Conservation (phyloP, 2,329 filamentous ascomycete species). For the Neurospora sp. region DNA sequence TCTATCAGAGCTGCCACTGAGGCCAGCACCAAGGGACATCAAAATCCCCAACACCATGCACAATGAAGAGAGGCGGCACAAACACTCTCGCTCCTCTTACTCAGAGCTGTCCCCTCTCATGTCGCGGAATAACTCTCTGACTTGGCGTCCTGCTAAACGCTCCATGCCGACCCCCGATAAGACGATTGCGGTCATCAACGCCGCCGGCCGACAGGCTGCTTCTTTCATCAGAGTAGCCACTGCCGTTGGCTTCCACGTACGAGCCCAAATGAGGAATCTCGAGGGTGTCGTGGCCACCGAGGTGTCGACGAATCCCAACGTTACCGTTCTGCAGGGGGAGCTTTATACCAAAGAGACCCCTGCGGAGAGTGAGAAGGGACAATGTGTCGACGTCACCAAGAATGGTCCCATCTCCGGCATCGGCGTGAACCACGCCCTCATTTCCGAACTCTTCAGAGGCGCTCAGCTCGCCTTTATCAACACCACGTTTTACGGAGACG, state of each 20-base stretch:
- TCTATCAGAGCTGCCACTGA: constrained; percentile 24
- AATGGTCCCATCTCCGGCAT: constrained; percentile 53
- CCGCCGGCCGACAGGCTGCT: constrained; percentile 88
- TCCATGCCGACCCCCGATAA: constrained; percentile 54
- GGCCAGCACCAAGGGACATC: constrained; percentile 24
- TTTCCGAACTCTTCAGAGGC: constrained; percentile 70
- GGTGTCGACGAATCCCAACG: constrained; percentile 69
- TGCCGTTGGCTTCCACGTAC: constrained; percentile 86
- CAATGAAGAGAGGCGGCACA: constrained; percentile 35
- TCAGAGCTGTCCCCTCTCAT: constrained; percentile 48
- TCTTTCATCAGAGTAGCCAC: constrained; percentile 90
- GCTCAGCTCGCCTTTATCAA: constrained; percentile 93
- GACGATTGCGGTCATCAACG: constrained; percentile 91
- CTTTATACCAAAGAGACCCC: constrained; percentile 47
- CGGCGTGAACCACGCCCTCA: constrained; percentile 61
- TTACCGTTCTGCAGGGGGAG: constrained; percentile 54
- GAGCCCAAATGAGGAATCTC: constrained; percentile 79
- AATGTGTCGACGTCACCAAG: constrained; percentile 52
- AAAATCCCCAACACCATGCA: constrained; percentile 9
- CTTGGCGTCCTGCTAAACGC: constrained; percentile 50
- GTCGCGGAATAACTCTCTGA: constrained; percentile 50
- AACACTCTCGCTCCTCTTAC: constrained; percentile 52
- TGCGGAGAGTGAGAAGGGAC: constrained; percentile 28
- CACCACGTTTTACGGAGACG: constrained; percentile 93
- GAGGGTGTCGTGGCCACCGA: constrained; percentile 84